phyloP scores from a whole-genome alignment of 768 basidiomycete genomes.

The Mycena olivaceomarginata region DNA sequence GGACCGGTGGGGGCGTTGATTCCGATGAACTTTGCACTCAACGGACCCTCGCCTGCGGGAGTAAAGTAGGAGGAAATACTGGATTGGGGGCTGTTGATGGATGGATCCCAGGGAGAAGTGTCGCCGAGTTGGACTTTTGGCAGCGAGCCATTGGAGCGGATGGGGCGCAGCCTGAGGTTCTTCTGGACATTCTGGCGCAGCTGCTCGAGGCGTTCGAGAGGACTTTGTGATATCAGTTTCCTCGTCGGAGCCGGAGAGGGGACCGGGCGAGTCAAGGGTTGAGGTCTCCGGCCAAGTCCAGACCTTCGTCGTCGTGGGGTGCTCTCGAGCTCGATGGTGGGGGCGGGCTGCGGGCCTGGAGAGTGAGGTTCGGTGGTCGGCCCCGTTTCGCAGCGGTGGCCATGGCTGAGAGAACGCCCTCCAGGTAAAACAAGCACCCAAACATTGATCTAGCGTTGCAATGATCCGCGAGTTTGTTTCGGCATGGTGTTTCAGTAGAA shows the following conservation, averaged over 20 bases:
- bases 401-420: conserved; percentile 22
- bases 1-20: conserved; percentile 43
- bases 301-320: conserved; percentile 60
- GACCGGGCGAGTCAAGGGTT: conserved; percentile 56
- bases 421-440: background rate
- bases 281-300: conserved; percentile 56
- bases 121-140: conserved; percentile 64
- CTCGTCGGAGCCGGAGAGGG: conserved; percentile 52
- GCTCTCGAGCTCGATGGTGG: conserved; percentile 59
- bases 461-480: too few relatives aligned
- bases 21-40: conserved; percentile 52
- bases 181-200: conserved; percentile 84
- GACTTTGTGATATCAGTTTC: conserved; percentile 81
- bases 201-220: conserved; percentile 80
- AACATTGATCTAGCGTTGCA: background rate
- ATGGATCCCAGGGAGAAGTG: conserved; percentile 40
- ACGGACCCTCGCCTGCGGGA: conserved; percentile 46
- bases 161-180: conserved; percentile 87
- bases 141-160: conserved; percentile 74
- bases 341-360: conserved; percentile 55
- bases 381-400: conserved; percentile 58
- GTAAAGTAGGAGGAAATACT: conserved; percentile 43
- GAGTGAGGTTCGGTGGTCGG: conserved; percentile 72
- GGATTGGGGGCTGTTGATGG: conserved; percentile 42
- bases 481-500: too few relatives aligned